Percentiles rank a stretch among this genome's conserved stretches.
Conservation (phyloP, 2,329 filamentous ascomycete genomes). For the Hypocreales sp. region DNA sequence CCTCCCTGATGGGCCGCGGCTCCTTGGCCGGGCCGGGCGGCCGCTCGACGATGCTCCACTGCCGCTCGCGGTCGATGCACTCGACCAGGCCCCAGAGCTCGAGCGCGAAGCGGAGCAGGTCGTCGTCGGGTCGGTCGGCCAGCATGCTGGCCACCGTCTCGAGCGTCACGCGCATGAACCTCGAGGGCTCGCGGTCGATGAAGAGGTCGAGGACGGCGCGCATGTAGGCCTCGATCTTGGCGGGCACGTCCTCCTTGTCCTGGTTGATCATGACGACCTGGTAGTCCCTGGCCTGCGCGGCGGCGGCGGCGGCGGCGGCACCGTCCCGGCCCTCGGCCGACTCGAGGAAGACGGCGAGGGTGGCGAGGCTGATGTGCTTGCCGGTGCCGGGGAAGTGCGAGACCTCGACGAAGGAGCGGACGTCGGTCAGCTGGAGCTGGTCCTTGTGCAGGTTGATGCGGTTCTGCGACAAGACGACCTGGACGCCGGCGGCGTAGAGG, state of each 20-base stretch:
- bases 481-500: slow-evolving; percentile 47
- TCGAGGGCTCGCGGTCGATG: slow-evolving; percentile 42
- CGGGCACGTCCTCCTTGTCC: slow-evolving; percentile 42
- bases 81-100: slow-evolving; percentile 52
- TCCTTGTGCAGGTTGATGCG: slow-evolving; percentile 39
- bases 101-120: slow-evolving; percentile 39
- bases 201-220: slow-evolving; percentile 40
- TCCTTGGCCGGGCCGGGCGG: slow-evolving; percentile 23
- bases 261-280: slow-evolving; percentile 42
- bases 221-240: slow-evolving; percentile 45
- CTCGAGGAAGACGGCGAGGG: slow-evolving; percentile 15
- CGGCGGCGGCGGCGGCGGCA: no score
- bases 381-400: slow-evolving; percentile 41
- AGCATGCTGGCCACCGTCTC: slow-evolving; percentile 32
- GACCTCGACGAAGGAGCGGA: slow-evolving; percentile 36
- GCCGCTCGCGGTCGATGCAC: slow-evolving; percentile 46
- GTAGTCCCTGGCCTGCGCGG: slow-evolving; percentile 17
- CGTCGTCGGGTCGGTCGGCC: slow-evolving; percentile 33
- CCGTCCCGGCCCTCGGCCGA: slow-evolving; percentile 19
- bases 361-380: slow-evolving; percentile 24
- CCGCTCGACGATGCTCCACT: slow-evolving; percentile 41
- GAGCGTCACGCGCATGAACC: slow-evolving; percentile 43
- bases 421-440: slow-evolving; percentile 30
- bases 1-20: slow-evolving; percentile 32
- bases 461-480: slow-evolving; percentile 45